Base-by-base conservation (phyloP, 2,329 filamentous ascomycete species). In the Drechslerella coelobrocha region DNA sequence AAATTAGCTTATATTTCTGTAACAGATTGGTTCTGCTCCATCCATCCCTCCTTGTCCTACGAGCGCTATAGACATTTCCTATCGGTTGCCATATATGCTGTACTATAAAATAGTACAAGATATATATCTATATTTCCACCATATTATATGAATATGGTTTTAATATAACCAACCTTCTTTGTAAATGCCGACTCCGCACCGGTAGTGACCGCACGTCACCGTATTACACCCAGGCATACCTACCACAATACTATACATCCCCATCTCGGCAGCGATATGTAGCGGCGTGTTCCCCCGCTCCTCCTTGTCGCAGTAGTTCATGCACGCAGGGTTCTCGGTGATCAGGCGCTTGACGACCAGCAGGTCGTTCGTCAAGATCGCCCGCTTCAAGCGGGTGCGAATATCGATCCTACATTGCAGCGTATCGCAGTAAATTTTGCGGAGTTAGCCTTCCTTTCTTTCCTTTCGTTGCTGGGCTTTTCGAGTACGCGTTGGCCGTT, bases 321-420 rank as follows among this genome's bases (percentile, higher is more conserved):
- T 61, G 43, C 60, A 69, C n/a, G 41, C 50, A 7, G 74, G 74
- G 51, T 75, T 55, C 53, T 75, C 74, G 54, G 68, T 73, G 17
- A 75, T 59, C 31, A 76, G 74, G 21, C 75, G 74, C 57, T 74
- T 74, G 27, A 73, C 71, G 62, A 75, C 61, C 14, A 75, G 73
- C 50, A 76, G 73, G 66, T 76, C 74, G 21, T 73, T 63, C 34
- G 68, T 68, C 45, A 75, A 65, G 47, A 76, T 76, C 9, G 72
- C 73, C 48, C 74, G 73, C 51, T 75, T 74, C 47, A 76, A 73
- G 31, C 75, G 74, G 62, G 73, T 72, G 37, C 74, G 73, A 50
- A 74, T 74, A 54, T 76, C 75, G 45, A 75, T 72, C 74, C 73
- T 75, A 12, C 23, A 31, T n/a, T n/a, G n/a, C n/a, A n/a, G n/a